Evolutionary conservation across 768 basidiomycete species (phyloP).

Genomic region (Hygrophorus pudorinus): DNA sequence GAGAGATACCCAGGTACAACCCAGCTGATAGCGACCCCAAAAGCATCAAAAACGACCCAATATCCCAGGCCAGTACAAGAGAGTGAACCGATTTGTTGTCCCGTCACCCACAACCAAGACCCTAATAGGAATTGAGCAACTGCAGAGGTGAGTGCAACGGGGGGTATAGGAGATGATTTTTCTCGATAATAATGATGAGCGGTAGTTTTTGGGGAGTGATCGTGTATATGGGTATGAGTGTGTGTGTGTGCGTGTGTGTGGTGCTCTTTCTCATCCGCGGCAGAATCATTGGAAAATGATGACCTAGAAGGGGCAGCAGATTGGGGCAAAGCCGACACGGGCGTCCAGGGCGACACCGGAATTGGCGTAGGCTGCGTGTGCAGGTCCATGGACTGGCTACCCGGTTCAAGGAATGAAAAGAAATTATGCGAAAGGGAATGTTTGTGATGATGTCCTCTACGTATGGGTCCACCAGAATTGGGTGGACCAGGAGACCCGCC

Average conservation of each 20-base stretch:
- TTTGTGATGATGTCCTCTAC: conserved; percentile 82
- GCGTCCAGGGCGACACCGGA: conserved; percentile 61
- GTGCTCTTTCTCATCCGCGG: neutral
- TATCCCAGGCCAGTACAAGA: conserved; percentile 89
- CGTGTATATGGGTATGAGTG: neutral
- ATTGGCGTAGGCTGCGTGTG: conserved; percentile 50
- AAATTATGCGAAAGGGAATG: conserved; percentile 93
- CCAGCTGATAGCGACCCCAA: conserved; percentile 56
- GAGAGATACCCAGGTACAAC: conserved; percentile 37
- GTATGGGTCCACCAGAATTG: conserved; percentile 24
- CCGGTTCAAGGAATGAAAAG: conserved; percentile 90
- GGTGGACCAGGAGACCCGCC: conserved; percentile 20
- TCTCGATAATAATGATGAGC: neutral
- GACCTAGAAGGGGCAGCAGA: conserved; percentile 17
- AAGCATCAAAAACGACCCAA: conserved; percentile 90
- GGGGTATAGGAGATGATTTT: neutral
- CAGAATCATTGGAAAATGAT: conserved; percentile 1
- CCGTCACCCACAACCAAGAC: conserved; percentile 76
- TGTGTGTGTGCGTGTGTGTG: neutral
- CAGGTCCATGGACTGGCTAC: conserved; percentile 24
- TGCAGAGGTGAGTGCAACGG: conserved; percentile 14
- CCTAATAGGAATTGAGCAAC: conserved; percentile 54
- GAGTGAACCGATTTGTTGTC: conserved; percentile 82
- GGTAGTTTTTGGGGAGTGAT: neutral
- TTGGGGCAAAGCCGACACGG: conserved; percentile 34